A percentile compares a stretch with the other conserved stretches of the same genome.
Conservation (phyloP, 163 green algal genomes). For the Chlamydomonas reinhardtii region DNA sequence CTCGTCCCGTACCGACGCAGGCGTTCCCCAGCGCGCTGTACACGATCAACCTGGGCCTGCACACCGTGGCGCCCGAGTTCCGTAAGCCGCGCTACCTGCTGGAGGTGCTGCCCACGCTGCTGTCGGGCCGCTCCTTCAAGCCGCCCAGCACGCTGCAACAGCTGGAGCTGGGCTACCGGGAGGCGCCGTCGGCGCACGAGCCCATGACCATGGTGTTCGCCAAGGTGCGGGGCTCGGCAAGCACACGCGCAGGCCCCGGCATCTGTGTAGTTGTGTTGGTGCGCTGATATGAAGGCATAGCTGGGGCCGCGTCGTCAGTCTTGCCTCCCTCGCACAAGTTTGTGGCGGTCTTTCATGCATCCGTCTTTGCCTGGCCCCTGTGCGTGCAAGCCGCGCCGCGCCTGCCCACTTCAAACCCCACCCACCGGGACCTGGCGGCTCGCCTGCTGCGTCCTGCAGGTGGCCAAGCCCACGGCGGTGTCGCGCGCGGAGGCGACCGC, state of each 20-base stretch:
- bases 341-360: too few relatives aligned
- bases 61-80: slow-evolving; percentile 64
- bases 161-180: slow-evolving; percentile 81
- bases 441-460: slow-evolving; percentile 6
- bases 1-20: neutral
- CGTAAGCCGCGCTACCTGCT: slow-evolving; percentile 29
- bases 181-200: slow-evolving; percentile 69
- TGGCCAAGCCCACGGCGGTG: slow-evolving; percentile 51
- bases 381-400: too few relatives aligned
- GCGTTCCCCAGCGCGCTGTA: slow-evolving; percentile 73
- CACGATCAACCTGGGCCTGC: slow-evolving; percentile 78
- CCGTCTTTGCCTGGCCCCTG: too few relatives aligned
- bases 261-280: too few relatives aligned
- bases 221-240: slow-evolving; percentile 68
- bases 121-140: slow-evolving; percentile 78
- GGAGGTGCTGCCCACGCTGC: slow-evolving; percentile 81
- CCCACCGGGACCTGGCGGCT: too few relatives aligned
- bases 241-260: too few relatives aligned
- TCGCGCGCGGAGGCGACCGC: slow-evolving; percentile 56
- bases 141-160: slow-evolving; percentile 54
- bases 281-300: too few relatives aligned
- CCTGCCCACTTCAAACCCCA: too few relatives aligned
- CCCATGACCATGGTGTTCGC: slow-evolving; percentile 82
- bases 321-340: too few relatives aligned
- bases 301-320: too few relatives aligned